phyloP scores from a whole-genome alignment of 306 rosid species.

The Fragaria vesca region DNA sequence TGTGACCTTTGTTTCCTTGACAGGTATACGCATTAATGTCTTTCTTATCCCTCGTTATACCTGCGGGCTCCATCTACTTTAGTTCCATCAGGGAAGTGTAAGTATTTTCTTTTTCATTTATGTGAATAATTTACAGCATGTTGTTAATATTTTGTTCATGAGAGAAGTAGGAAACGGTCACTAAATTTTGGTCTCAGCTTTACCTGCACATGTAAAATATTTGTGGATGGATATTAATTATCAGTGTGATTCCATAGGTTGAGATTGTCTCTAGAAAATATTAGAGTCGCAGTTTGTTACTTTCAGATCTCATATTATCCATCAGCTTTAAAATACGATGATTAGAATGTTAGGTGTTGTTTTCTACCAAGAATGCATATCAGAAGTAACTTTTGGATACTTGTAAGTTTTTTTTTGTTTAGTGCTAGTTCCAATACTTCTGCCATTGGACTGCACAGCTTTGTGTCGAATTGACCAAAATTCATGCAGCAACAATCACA shows the following conservation, averaged over 20 bases:
- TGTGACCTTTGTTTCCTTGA: slow-evolving; percentile 18
- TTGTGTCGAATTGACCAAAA: neutral
- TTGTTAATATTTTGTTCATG: slow-evolving; percentile 5
- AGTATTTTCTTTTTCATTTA: slow-evolving; percentile 35
- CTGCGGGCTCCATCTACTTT: slow-evolving; percentile 73
- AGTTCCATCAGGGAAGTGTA: slow-evolving; percentile 94
- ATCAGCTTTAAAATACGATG: neutral
- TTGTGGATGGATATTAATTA: neutral
- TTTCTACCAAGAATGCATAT: neutral
- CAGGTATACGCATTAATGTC: slow-evolving; percentile 95
- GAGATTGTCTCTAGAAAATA: neutral
- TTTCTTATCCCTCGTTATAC: slow-evolving; percentile 84
- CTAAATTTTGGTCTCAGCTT: neutral
- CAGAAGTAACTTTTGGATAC: neutral
- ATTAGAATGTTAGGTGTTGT: neutral
- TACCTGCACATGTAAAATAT: neutral
- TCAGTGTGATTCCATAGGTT: neutral
- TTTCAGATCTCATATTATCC: neutral
- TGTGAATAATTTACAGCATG: neutral
- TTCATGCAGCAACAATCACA: neutral
- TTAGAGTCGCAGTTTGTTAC: neutral
- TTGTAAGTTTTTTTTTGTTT: neutral
- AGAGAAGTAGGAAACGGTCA: neutral
- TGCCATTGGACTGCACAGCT: neutral
- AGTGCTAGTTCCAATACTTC: neutral